Evolutionary conservation across 2,329 filamentous ascomycete species (phyloP), one percentile per base, ranked within the genome.

Genomic region (Penicillium sp.): DNA sequence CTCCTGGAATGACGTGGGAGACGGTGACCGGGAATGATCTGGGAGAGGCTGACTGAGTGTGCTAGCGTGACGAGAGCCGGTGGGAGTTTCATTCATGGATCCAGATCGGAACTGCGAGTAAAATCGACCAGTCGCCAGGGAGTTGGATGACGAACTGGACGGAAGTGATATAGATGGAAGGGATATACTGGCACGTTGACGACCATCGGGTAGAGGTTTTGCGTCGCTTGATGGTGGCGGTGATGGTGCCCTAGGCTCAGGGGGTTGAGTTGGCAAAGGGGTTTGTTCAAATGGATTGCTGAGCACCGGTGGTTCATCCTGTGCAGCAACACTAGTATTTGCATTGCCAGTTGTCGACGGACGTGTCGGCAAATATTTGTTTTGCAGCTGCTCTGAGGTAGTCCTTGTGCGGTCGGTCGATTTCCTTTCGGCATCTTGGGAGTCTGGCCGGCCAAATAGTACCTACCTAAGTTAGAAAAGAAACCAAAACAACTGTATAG

Each of bases 361-460:
- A 13, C 29, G 44, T 14, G 42, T 39, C n/a, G 60, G 48, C 24
- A 53, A 29, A 29, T 48, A 44, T 18, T 58, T 61, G 18, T 24
- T 22, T 10, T 44, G 48, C 3, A 53, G 3, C 22, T 49, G 45
- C 16, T 39, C 37, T n/a, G 50, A 50, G 2, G 5, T 35, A 24
- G 37, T 29, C 8, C 51, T 53, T 31, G 22, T 37, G 26, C 26
- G 45, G 10, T 50, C 26, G 20, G 34, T 7, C 11, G 51, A 13
- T 34, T 49, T 40, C 18, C n/a, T 54, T 5, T 46, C 35, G 8
- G 40, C 18, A 11, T 40, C 50, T 37, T 53, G 59, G 20, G 53
- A 29, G 11, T 59, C 55, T 26, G 58, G 56, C 18, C 61, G 64
- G 26, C 46, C 45, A 24, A 66, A 66, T 10, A 66, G 40, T 16